Evolutionary conservation across 495 filamentous ascomycete genomes (phyloP).

Genomic region (Rhypophila decipiens): DNA sequence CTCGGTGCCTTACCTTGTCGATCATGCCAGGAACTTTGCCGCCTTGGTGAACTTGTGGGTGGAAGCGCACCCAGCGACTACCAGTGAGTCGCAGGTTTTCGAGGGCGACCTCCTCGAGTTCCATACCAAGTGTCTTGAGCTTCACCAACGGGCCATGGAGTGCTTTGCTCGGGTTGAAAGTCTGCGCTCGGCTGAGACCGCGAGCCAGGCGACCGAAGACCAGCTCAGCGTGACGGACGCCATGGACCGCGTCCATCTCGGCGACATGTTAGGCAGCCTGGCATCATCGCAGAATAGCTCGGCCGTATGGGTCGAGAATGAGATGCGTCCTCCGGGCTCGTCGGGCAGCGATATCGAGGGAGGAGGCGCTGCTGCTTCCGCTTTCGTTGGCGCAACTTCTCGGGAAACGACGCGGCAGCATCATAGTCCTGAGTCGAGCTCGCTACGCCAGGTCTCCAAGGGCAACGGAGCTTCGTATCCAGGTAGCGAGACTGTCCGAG

Average conservation of each 20-base stretch:
- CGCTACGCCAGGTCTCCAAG: slow-evolving; percentile 33
- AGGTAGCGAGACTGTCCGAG: slow-evolving; percentile 30
- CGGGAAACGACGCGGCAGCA: slow-evolving; percentile 25
- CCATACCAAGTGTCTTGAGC: slow-evolving; percentile 63
- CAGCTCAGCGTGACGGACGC: slow-evolving; percentile 66
- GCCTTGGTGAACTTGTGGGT: slow-evolving; percentile 87
- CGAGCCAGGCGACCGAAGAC: slow-evolving; percentile 54
- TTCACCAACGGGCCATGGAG: slow-evolving; percentile 60
- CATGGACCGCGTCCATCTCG: slow-evolving; percentile 58
- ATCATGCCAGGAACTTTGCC: slow-evolving; percentile 82
- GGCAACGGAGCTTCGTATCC: slow-evolving; percentile 26
- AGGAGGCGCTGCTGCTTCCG: slow-evolving; percentile 28
- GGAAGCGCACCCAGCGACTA: slow-evolving; percentile 47
- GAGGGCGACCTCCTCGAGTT: slow-evolving; percentile 64
- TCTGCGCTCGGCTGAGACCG: slow-evolving; percentile 50
- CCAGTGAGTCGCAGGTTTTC: slow-evolving; percentile 38
- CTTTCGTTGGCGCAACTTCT: slow-evolving; percentile 27
- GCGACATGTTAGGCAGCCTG: slow-evolving; percentile 24
- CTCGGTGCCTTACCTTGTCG: slow-evolving; percentile 88
- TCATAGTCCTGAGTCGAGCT: slow-evolving; percentile 34
- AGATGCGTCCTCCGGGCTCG: slow-evolving; percentile 34
- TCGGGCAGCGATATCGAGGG: slow-evolving; percentile 47
- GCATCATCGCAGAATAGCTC: slow-evolving; percentile 22
- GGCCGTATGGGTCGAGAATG: slow-evolving; percentile 28
- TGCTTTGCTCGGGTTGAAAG: slow-evolving; percentile 25